A percentile compares a stretch with the other conserved stretches of the same genome.
Conservation (phyloP, 768 basidiomycete species). For the Serpula lacrymans region DNA sequence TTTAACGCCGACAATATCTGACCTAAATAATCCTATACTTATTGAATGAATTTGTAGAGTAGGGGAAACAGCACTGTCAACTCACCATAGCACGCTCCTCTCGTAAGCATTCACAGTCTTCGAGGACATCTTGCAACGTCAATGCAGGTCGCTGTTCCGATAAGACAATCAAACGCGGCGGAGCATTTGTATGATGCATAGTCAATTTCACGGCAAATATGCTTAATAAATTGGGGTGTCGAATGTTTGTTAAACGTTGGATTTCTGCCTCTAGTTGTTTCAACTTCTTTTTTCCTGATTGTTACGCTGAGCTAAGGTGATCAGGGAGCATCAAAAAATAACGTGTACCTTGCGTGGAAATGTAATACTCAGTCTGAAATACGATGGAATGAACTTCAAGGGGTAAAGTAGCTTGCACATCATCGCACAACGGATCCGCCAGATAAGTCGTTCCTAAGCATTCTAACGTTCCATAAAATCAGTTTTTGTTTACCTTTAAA, state of each 20-base stretch:
- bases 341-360: slow-evolving; percentile 52
- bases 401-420: slow-evolving; percentile 51
- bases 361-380: slow-evolving; percentile 70
- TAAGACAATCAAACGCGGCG: slow-evolving; percentile 60
- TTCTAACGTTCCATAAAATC: slow-evolving; percentile 34
- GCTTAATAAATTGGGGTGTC: slow-evolving; percentile 63
- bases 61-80: slow-evolving; percentile 5
- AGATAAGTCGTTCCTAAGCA: slow-evolving; percentile 64
- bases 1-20: slow-evolving; percentile 73
- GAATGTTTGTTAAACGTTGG: slow-evolving; percentile 52
- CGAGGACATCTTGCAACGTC: slow-evolving; percentile 70
- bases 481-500: no score
- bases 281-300: slow-evolving; percentile 63
- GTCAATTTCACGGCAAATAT: slow-evolving; percentile 66
- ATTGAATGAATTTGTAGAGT: no score
- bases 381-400: slow-evolving; percentile 66
- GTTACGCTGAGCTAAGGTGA: background rate
- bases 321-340: background rate
- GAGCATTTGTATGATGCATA: slow-evolving; percentile 43
- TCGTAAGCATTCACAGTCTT: slow-evolving; percentile 70
- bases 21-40: slow-evolving; percentile 63
- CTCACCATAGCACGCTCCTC: slow-evolving; percentile 68
- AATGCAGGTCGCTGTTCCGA: slow-evolving; percentile 68
- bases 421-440: slow-evolving; percentile 74
- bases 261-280: slow-evolving; percentile 65